Percentiles rank a stretch among this genome's conserved stretches.
Conservation (phyloP, 2,329 filamentous ascomycete genomes). For the Plenodomus lindquistii region DNA sequence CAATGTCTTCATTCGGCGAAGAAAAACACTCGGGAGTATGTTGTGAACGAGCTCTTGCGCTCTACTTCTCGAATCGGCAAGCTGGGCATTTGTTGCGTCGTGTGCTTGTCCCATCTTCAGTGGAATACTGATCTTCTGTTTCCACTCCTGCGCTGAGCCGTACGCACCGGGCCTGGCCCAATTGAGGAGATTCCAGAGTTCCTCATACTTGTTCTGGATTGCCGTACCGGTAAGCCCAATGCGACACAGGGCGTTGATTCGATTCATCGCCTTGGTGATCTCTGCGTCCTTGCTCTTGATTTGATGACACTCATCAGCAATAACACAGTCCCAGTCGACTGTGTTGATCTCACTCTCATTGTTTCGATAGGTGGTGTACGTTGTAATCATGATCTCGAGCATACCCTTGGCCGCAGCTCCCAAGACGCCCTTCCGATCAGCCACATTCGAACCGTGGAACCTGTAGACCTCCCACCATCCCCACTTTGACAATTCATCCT, state of each 20-base stretch:
- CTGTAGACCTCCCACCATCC: slow-evolving; percentile 91
- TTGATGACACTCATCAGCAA: slow-evolving; percentile 91
- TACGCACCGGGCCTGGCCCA: slow-evolving; percentile 88
- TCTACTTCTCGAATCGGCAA: slow-evolving; percentile 78
- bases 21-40: slow-evolving; percentile 84
- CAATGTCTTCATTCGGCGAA: slow-evolving; percentile 88
- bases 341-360: slow-evolving; percentile 79
- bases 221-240: slow-evolving; percentile 94
- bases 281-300: slow-evolving; percentile 81
- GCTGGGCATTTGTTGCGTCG: slow-evolving; percentile 80
- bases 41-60: slow-evolving; percentile 85
- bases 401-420: slow-evolving; percentile 74
- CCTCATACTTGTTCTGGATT: slow-evolving; percentile 97
- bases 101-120: slow-evolving; percentile 89
- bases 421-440: slow-evolving; percentile 69
- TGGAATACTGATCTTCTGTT: slow-evolving; percentile 73
- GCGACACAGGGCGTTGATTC: slow-evolving; percentile 87
- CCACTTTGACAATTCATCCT: slow-evolving; percentile 82
- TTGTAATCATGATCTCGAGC: slow-evolving; percentile 90
- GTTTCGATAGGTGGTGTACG: slow-evolving; percentile 83
- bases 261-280: slow-evolving; percentile 83
- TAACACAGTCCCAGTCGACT: slow-evolving; percentile 88
- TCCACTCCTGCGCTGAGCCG: slow-evolving; percentile 75
- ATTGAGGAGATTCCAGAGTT: slow-evolving; percentile 93
- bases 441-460: slow-evolving; percentile 69